A percentile compares a stretch with the other conserved stretches of the same genome.
phyloP scores from a whole-genome alignment of 495 filamentous ascomycete species.

The Penicillium samsonianum region DNA sequence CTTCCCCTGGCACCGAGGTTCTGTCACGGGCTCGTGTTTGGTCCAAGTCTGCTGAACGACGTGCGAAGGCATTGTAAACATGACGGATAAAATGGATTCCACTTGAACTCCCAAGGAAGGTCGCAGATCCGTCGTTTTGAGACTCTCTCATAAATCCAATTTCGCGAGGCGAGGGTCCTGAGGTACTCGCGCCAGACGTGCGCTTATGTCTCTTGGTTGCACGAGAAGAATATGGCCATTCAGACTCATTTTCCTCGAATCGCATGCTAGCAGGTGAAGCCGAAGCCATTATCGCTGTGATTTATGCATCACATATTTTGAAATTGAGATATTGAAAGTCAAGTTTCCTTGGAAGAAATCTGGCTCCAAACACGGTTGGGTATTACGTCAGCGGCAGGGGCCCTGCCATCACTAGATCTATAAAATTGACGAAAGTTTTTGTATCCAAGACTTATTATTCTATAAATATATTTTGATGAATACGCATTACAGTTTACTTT shows the following conservation, averaged over 20 bases:
- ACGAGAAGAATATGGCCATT: conserved; percentile 23
- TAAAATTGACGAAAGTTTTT: too few relatives aligned
- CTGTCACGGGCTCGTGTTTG: conserved; percentile 32
- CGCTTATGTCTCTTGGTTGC: conserved; percentile 36
- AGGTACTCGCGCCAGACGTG: conserved; percentile 22
- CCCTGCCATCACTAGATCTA: background rate
- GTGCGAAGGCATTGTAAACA: conserved; percentile 48
- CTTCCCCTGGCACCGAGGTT: conserved; percentile 48
- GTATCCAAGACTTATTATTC: too few relatives aligned
- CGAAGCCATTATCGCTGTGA: conserved; percentile 19
- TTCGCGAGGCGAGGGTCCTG: conserved; percentile 35
- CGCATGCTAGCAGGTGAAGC: conserved; percentile 21
- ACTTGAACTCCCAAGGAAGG: conserved; percentile 52
- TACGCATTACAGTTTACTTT: too few relatives aligned
- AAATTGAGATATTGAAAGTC: background rate
- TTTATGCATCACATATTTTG: conserved; percentile 4
- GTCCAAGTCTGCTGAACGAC: conserved; percentile 37
- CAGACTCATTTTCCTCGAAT: conserved; percentile 21
- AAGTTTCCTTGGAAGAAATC: background rate
- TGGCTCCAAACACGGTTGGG: background rate
- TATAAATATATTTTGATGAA: too few relatives aligned
- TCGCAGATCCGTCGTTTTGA: conserved; percentile 36
- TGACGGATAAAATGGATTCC: conserved; percentile 52
- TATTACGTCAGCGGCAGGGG: conserved; percentile 9
- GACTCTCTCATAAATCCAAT: conserved; percentile 45